These are phyloP conservation scores for Calocybe indica DNA, from an alignment of 768 basidiomycete species.

Conservation along the genomic window DNA sequence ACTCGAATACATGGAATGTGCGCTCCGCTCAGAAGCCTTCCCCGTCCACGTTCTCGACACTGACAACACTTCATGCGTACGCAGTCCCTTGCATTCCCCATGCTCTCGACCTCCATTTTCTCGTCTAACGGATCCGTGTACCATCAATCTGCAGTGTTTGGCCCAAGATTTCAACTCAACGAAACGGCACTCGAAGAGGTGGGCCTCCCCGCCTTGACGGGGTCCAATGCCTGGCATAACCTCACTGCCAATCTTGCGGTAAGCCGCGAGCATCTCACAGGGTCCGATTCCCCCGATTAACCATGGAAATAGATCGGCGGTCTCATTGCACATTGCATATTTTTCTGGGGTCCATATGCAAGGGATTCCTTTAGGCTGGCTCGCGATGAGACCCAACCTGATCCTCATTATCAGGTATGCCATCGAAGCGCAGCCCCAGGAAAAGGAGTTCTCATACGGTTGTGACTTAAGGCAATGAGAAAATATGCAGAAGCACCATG, in stretches of 20 bases:
- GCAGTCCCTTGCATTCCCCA: constrained; percentile 48
- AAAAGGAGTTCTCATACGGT: neutral
- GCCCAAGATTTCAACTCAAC: constrained; percentile 44
- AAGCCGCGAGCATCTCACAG: constrained; percentile 6
- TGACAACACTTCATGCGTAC: too few relatives aligned
- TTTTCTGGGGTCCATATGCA: constrained; percentile 55
- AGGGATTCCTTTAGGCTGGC: constrained; percentile 44
- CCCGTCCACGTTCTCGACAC: neutral
- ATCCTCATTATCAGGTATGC: constrained; percentile 48
- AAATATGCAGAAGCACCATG: constrained; percentile 56
- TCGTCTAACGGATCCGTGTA: constrained; percentile 48
- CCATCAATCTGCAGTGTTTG: constrained; percentile 49
- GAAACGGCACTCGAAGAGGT: constrained; percentile 45
- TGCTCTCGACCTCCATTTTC: constrained; percentile 57
- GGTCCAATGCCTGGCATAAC: constrained; percentile 49
- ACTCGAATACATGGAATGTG: constrained; percentile 58
- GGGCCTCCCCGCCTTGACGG: constrained; percentile 42
- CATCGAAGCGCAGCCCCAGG: neutral
- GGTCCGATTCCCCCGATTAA: neutral
- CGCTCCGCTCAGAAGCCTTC: neutral
- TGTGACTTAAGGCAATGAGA: constrained; percentile 36
- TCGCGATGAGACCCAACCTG: constrained; percentile 38
- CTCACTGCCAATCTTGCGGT: constrained; percentile 43
- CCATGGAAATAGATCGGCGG: constrained; percentile 43
- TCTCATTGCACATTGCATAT: constrained; percentile 46